Evolutionary conservation across 2,329 filamentous ascomycete species (phyloP).

Genomic region (Fusarium anguioides): DNA sequence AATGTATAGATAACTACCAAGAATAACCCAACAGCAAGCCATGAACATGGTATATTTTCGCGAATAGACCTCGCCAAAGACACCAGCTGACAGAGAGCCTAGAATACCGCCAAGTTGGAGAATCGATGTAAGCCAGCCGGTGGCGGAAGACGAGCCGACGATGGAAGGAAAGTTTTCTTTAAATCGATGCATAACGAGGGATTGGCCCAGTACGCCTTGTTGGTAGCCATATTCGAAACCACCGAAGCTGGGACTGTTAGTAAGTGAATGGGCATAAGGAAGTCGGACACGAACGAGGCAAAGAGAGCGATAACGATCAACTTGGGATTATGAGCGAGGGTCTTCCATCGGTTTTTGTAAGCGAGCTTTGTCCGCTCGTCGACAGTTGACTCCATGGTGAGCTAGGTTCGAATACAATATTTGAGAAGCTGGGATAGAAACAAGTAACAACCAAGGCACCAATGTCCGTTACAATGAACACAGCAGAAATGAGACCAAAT

Average conservation of each 20-base stretch:
- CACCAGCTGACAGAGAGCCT: slow-evolving; percentile 59
- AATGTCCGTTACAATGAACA: background rate
- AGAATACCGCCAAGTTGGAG: slow-evolving; percentile 61
- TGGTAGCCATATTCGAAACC: slow-evolving; percentile 49
- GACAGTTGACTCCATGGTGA: slow-evolving; percentile 30
- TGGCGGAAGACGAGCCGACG: slow-evolving; percentile 57
- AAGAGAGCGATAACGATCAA: slow-evolving; percentile 39
- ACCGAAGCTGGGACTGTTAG: slow-evolving; percentile 23
- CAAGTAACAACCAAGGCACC: background rate
- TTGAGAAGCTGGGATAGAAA: too few relatives aligned
- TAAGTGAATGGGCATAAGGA: background rate
- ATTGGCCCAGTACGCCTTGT: slow-evolving; percentile 65
- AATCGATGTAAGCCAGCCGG: slow-evolving; percentile 63
- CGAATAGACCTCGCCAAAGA: slow-evolving; percentile 61
- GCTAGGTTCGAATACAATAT: background rate
- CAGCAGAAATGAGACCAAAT: background rate
- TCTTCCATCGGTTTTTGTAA: slow-evolving; percentile 41
- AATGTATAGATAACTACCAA: slow-evolving; percentile 58
- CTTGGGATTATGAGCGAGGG: slow-evolving; percentile 39
- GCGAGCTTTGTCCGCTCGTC: slow-evolving; percentile 36
- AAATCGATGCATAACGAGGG: slow-evolving; percentile 64
- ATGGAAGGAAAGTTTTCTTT: slow-evolving; percentile 60
- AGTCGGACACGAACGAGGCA: slow-evolving; percentile 31
- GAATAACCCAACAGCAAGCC: slow-evolving; percentile 58
- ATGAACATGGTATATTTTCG: slow-evolving; percentile 64